Base-by-base conservation (phyloP, 345 rosid species). In the Pugionium dolabratum region DNA sequence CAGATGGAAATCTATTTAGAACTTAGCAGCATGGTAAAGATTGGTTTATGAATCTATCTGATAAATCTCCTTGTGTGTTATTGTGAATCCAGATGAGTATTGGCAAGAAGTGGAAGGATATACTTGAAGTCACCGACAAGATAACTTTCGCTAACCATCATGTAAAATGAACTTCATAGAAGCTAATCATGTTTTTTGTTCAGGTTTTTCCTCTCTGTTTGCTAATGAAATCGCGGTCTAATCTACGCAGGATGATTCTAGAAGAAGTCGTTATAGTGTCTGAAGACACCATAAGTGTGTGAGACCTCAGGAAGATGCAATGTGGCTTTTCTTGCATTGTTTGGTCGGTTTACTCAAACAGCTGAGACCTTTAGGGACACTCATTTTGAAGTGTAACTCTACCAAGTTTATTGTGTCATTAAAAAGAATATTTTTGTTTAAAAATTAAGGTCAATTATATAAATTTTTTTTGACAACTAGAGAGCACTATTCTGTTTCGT, bases 61-160 rank as follows among this genome's bases (percentile, higher is more conserved):
- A 66, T 60, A 28, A 69, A 29, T 4, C 32, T 3, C 39, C 45
- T 49, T 58, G 55, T 59, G 30, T 60, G 33, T 54, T 73, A 26
- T 60, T 59, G 48, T 48, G 44, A 50, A 67, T 57, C 30, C 67
- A 92, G 98, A 89, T 77, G 86, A 72, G 91, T 79, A 86, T 92
- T 61, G 98, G 97, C 42, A 84, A 81, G 82, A 92, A 92, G 84
- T 92, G 98, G 98, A 92, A 92, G 84, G 97, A 92, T 75, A 71
- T 89, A 72, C 74, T 92, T 48, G 87, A 85, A 8, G 59, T 75
- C 75, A 75, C 80, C 18, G 95, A 92, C 50, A 87, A 82, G 87
- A 84, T 92, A 64, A 65, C 80, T 56, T 92, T 89, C 86, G 84
- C 73, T 77, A 87, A 89, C 75, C 95, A 85, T 75, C 95, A 85